Evolutionary conservation across 495 filamentous ascomycete species (phyloP), one percentile per base, ranked within the genome.

Genomic region (Aspergillus campestris): DNA sequence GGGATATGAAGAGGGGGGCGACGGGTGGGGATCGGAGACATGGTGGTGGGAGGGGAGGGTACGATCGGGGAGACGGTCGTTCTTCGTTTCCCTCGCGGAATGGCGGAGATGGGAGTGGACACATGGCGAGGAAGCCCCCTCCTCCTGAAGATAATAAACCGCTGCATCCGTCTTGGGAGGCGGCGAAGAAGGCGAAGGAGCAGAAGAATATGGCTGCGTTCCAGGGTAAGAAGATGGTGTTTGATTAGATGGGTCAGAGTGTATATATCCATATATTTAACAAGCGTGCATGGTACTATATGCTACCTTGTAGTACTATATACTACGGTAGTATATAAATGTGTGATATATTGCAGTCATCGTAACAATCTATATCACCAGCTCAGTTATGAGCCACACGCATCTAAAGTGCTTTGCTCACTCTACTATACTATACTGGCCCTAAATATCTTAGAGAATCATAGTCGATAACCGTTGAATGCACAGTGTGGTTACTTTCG

Each of bases 141-240:
- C 2, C 18, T 24, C 18, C 18, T 0, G 69, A 67, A 55, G 78
- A 74, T 53, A 68, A 76, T 52, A 86, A 83, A 59, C 71, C 82
- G 6, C 60, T 97, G 54, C 92, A 98, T 78, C 92, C 92, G 8
- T 90, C 84, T 42, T 98, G 92, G 92, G 84, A 87, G 64, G 92
- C 92, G 6, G 86, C 83, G 35, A 85, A 81, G 71, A 83, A 82
- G 67, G 83, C 81, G 11, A 96, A 97, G 65, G 87, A 89, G 65
- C 59, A 72, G 58, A 58, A 72, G 53, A 24, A 57, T 35, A 58
- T 77, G 15, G 78, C 79, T 32, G 69, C 75, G 7, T 95, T 92
- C 52, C 63, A 83, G 59, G 94, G 92, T 35, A 92, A 83, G 75
- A 97, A 95, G 73, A 80, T 95, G 40, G 77, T 78, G 0, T 98